Percentiles rank a stretch among this genome's conserved stretches.
Conservation (phyloP, 139 green algal species). For the Gonium pectorale region DNA sequence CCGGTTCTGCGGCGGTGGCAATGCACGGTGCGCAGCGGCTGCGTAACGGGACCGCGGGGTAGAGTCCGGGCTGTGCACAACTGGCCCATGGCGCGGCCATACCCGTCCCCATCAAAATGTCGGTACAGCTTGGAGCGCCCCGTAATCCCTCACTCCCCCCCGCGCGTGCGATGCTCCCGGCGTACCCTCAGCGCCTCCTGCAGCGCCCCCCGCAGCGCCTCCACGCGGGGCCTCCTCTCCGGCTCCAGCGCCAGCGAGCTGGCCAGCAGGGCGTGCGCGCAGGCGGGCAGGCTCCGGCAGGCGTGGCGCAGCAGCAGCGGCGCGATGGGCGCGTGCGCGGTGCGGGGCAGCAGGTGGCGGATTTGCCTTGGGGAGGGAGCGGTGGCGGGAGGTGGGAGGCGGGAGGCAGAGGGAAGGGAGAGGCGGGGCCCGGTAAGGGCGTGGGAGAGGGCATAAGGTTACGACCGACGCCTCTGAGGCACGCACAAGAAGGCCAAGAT, state of each 20-base stretch:
- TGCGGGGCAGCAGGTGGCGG: neutral
- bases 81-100: too few species aligned
- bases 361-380: neutral
- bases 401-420: too few species aligned
- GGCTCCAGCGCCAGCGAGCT: neutral
- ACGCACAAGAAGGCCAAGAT: too few species aligned
- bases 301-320: slow-evolving; percentile 1
- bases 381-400: too few species aligned
- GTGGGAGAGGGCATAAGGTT: too few species aligned
- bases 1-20: too few species aligned
- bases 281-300: neutral
- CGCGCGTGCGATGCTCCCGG: too few species aligned
- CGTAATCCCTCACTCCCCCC: neutral
- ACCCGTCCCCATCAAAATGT: neutral
- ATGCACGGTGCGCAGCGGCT: too few species aligned
- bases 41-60: neutral
- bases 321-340: neutral
- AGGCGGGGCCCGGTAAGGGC: too few species aligned
- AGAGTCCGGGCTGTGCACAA: neutral
- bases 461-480: too few species aligned
- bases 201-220: neutral
- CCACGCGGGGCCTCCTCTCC: neutral
- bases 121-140: too few species aligned
- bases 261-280: neutral
- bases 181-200: neutral